A percentile compares a stretch with the other conserved stretches of the same genome.
These are phyloP conservation scores for Ustulina deusta DNA, from an alignment of 2,329 filamentous ascomycete genomes.

Conservation along the genomic window DNA sequence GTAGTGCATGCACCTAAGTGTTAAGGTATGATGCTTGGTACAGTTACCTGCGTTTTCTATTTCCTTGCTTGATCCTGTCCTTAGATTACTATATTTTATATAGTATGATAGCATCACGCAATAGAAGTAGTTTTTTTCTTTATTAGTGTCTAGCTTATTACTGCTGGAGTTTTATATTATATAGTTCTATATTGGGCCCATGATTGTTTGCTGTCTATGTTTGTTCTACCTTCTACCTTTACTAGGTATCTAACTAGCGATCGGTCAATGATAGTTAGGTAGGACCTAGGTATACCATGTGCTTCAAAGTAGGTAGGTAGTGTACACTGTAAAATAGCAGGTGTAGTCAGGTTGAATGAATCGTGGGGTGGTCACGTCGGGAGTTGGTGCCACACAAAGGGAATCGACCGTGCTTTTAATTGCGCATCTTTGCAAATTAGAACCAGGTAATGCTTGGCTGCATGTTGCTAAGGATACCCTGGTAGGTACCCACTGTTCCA, in stretches of 20 bases:
- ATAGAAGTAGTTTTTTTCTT: not conserved
- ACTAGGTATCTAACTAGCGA: not conserved
- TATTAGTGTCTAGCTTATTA: not conserved
- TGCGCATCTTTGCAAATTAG: constrained; percentile 27
- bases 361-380: constrained; percentile 27
- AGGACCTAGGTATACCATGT: too few species aligned
- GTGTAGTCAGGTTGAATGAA: constrained; percentile 11
- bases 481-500: constrained; percentile 8
- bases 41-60: too few species aligned
- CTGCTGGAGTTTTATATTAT: not conserved
- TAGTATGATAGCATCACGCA: not conserved
- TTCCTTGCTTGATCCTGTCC: too few species aligned
- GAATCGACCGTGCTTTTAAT: constrained; percentile 31
- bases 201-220: not conserved
- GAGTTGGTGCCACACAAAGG: constrained; percentile 13
- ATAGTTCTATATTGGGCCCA: too few species aligned
- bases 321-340: not conserved
- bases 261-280: too few species aligned
- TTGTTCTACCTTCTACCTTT: not conserved
- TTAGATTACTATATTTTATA: constrained; percentile 1
- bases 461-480: constrained; percentile 12
- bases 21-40: too few species aligned
- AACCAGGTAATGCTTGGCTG: constrained; percentile 17
- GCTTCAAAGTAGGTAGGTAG: not conserved
- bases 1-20: not conserved